Base-by-base conservation (phyloP, 192 early-diverging fungal species). In the Coemansia sp. region DNA sequence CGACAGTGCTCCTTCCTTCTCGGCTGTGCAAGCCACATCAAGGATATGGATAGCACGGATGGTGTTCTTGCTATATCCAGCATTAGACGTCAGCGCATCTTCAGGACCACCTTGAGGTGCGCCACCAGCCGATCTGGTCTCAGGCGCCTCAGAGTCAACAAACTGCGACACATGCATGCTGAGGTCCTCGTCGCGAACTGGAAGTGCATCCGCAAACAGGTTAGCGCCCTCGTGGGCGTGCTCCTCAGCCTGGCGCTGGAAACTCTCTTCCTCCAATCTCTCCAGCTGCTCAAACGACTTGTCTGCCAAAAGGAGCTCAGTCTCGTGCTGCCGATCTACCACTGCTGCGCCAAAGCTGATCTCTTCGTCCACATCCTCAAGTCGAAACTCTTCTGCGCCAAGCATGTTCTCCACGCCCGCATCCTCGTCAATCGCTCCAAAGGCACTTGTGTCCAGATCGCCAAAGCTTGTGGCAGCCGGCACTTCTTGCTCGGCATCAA, bases 11-110 rank as follows among this genome's bases (percentile, higher is more conserved):
- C 38, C 59, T 2, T 60, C 64, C 9, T 51, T 64, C 57, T 82
- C 76, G 9, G 76, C 59, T 27, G 72, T 70, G 45, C 78, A 82
- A 8, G 87, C 84, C 9, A 69, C 69, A 23, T 85, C 83, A 44
- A 90, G 77, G 36, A 89, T 77, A 34, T 79, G 76, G 73, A 90
- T 90, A 12, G 90, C 87, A n/a, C 88, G 80, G 32, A 85, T 80
- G 9, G 90, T 88, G 67, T 74, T 86, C 31, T 84, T 86, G 67
- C 88, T 89, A 70, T 86, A 86, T 19, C 82, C 73, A 23, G 81
- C 73, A 57, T 32, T 57, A 15, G 55, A 57, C 31, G 27, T 17
- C 15, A 31, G 14, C 32, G 19, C 48, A 10, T 34, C 31, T 2
- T 58, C 50, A 3, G 23, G 4, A n/a, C 36, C 66, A 21, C 34